Evolutionary conservation across 2,329 filamentous ascomycete genomes (phyloP).

Genomic region (Fusarium redolens): DNA sequence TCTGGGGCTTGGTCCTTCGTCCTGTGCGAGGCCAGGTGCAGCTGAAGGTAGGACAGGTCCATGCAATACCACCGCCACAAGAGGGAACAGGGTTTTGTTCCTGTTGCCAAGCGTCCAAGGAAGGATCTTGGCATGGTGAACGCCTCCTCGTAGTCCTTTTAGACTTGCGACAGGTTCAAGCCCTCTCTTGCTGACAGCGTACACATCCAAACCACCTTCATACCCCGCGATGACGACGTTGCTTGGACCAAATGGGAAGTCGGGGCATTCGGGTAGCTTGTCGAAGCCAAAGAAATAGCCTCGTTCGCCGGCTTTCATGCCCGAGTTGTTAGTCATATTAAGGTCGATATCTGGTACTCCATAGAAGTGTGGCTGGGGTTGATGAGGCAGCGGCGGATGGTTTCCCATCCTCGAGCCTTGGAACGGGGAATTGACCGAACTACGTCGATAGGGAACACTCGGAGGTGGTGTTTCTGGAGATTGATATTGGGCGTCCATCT

Average conservation of each 20-base stretch:
- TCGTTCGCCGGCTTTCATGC: conserved; percentile 71
- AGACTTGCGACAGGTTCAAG: conserved; percentile 76
- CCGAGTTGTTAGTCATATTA: conserved; percentile 67
- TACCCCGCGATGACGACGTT: conserved; percentile 81
- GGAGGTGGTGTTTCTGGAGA: conserved; percentile 55
- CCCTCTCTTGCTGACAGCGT: conserved; percentile 77
- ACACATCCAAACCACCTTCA: conserved; percentile 82
- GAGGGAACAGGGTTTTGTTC: conserved; percentile 69
- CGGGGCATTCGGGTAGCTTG: conserved; percentile 64
- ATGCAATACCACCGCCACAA: conserved; percentile 84
- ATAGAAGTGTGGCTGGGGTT: conserved; percentile 82
- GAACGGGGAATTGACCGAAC: conserved; percentile 64
- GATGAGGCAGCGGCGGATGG: conserved; percentile 77
- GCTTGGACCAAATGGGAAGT: conserved; percentile 58
- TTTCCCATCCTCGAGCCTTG: conserved; percentile 57
- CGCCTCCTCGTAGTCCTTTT: conserved; percentile 81
- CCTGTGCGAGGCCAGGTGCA: conserved; percentile 51
- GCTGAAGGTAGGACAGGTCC: conserved; percentile 71
- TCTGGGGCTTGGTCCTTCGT: conserved; percentile 53
- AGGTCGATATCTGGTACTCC: conserved; percentile 79
- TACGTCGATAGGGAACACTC: conserved; percentile 54
- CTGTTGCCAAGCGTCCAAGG: conserved; percentile 72
- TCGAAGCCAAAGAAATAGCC: conserved; percentile 89
- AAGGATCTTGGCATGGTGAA: conserved; percentile 85
- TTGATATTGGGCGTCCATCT: conserved; percentile 61